Conservation (phyloP, 805 yeast genomes). For the Yamadazyma akitaensis region DNA sequence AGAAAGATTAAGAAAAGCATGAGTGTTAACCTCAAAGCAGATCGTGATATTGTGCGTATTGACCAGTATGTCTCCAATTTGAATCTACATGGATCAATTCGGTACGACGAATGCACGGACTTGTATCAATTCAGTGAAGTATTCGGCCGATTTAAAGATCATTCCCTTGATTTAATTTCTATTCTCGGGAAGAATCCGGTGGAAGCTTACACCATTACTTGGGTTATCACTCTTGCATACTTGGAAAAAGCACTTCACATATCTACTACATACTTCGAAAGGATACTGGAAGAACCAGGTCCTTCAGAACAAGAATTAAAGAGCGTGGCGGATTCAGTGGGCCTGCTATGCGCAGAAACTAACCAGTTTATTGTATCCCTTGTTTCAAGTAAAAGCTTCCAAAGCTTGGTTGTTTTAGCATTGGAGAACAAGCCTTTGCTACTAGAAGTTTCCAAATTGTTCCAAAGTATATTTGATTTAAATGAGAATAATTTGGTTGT, state of each 20-base stretch:
- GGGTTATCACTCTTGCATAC: background rate
- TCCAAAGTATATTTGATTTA: conserved; percentile 1
- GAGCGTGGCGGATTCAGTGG: background rate
- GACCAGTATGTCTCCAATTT: background rate
- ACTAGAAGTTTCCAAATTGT: background rate
- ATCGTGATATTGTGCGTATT: background rate
- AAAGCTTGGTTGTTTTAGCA: background rate
- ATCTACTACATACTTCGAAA: background rate
- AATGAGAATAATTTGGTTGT: conserved; percentile 7
- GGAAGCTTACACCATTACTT: background rate
- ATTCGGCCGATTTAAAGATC: background rate
- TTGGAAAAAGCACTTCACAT: background rate
- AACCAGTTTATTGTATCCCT: conserved; percentile 1
- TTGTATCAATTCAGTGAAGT: background rate
- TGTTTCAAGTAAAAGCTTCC: background rate
- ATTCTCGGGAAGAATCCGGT: background rate
- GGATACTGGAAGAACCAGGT: background rate
- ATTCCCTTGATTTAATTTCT: background rate
- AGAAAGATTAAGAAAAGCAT: background rate
- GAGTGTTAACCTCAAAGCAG: background rate
- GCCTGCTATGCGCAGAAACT: conserved; percentile 1
- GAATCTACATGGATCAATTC: too few relatives aligned
- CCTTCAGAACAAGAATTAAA: background rate
- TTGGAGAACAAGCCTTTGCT: background rate
- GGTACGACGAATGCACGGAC: background rate